Base-by-base conservation (phyloP, 306 rosid genomes). In the Senna tora region DNA sequence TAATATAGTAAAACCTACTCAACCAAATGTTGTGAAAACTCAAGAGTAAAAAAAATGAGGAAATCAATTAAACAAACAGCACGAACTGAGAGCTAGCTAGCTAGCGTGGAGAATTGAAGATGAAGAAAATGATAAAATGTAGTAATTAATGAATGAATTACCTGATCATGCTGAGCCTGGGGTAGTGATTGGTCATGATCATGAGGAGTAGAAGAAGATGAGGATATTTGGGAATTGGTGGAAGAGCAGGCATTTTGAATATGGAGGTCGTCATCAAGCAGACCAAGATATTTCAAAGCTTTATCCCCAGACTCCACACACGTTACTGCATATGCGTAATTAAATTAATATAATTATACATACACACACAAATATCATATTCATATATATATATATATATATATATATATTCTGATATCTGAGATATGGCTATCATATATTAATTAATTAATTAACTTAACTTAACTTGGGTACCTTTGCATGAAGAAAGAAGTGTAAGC, bases 281-380 rank as follows among this genome's bases (percentile, higher is more conserved):
- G 82, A 8, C 97, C 90, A 75, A 95, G 78, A 78, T 88, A 95
- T 81, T 90, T 83, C 60, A 95, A 84, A 67, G 99, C 97, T 86
- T 91, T 91, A 46, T 95, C 93, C 38, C 99, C 97, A 62, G 99
- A 95, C 42, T 95, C 92, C 77, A 95, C 97, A 28, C 88, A 88
- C 5, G 99, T 95, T 59, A 95, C 99, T 95, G 85, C 30, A 43
- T 3, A 7, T 95, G 85, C 30, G 45, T 3, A 7, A 34, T 12
- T 21, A 7, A 58, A 32, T 20, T 30, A 6, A 15, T n/a, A 33
- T 12, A 34, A 38, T 1, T n/a, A 21, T 15, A 17, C 61, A 69
- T 16, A 54, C 30, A 25, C 30, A 25, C 30, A 25, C 30, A 25
- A 1, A 25, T 1, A 25, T 3, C 30, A 25, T 1, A 25, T 3